A percentile compares a stretch with the other conserved stretches of the same genome.
phyloP scores from a whole-genome alignment of 495 filamentous ascomycete species.

The Penicillium chermesinum region DNA sequence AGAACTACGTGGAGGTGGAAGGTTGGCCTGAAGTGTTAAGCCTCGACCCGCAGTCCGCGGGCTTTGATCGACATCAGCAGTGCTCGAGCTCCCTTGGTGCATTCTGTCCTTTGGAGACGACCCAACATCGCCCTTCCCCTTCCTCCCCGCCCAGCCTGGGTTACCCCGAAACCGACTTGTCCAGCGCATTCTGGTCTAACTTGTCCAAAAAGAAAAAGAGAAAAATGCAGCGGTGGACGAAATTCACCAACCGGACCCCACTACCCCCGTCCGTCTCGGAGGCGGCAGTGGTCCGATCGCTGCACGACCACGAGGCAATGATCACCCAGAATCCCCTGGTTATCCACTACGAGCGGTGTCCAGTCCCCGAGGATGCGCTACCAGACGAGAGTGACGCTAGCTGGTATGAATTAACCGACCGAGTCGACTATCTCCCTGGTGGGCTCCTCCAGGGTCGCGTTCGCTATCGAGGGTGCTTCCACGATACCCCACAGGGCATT shows the following conservation, averaged over 20 bases:
- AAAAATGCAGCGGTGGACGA: constrained; percentile 33
- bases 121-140: background rate
- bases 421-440: constrained; percentile 63
- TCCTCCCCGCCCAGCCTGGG: no score
- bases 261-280: constrained; percentile 57
- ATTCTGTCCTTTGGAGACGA: background rate
- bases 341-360: constrained; percentile 57
- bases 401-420: constrained; percentile 58
- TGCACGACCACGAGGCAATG: constrained; percentile 66
- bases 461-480: constrained; percentile 64
- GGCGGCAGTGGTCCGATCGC: constrained; percentile 54
- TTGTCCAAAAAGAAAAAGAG: no score
- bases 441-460: constrained; percentile 53
- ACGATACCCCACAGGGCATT: constrained; percentile 58
- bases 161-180: background rate
- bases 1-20: no score
- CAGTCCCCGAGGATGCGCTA: constrained; percentile 48
- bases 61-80: no score
- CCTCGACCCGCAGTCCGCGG: no score
- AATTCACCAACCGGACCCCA: constrained; percentile 63
- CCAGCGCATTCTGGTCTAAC: background rate
- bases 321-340: constrained; percentile 75
- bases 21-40: no score
- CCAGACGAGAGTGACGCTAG: constrained; percentile 53
- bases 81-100: no score